Base-by-base conservation (phyloP, 2,329 filamentous ascomycete species). In the Colletotrichum sp. region DNA sequence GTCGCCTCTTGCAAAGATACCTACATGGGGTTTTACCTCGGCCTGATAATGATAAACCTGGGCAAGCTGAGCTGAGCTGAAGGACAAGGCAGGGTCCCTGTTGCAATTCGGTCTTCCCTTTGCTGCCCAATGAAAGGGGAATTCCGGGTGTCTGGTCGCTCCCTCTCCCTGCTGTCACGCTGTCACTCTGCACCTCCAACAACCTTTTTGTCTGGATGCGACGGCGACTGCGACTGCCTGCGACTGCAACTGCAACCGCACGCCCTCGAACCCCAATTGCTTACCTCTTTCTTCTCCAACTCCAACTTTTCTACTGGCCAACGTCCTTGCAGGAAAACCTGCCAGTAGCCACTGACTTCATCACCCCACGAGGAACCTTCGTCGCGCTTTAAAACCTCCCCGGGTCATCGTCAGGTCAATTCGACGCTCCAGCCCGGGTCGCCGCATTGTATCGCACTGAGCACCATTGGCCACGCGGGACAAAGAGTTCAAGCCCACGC, bases 401-500 rank as follows among this genome's bases (percentile, higher is more conserved):
- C 16, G 16, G 55, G 30, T 30, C 32, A 63, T 63, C 59, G 59
- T 63, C 39, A 26, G 8, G 59, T 62, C 39, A 26, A 24, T 28
- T 28, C 24, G 13, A 16, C 24, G 55, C 21, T 26, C 13, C 55
- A 18, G 21, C 55, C 28, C 10, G 55, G 64, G 24, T 68, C 36
- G 52, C 26, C 34, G 30, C 30, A 30, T 60, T n/a, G 66, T 16
- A 44, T 26, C 65, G n/a, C 39, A 62, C 55, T 21, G 24, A 24
- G 34, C 36, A 30, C 24, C 28, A 28, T 26, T 69, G 55, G 13
- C 59, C 60, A 34, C 18, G 21, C 52, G 32, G 62, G 36, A 59
- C 64, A 34, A 76, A 69, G 49, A 71, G 60, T 52, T 68, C 44
- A 24, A 66, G 65, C 70, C 68, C 69, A 34, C 49, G 59, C 59